These are phyloP conservation scores for Mycena alexandri DNA, from an alignment of 768 basidiomycete genomes.

Conservation along the genomic window DNA sequence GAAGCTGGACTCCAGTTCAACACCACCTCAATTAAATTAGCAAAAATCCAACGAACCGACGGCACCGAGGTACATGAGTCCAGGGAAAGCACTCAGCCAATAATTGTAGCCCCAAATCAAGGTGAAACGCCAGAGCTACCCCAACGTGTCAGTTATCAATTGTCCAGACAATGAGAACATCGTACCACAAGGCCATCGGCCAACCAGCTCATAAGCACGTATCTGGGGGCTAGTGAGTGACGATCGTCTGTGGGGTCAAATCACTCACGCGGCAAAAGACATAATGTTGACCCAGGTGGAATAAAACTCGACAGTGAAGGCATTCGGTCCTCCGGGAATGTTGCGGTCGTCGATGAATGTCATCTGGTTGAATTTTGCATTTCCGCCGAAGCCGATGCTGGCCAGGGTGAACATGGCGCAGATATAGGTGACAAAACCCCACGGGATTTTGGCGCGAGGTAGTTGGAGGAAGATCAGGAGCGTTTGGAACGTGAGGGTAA, in stretches of 20 bases:
- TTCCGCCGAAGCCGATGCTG: conserved; percentile 41
- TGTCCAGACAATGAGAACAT: too few relatives aligned
- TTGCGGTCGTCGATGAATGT: conserved; percentile 49
- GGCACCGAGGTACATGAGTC: conserved; percentile 17
- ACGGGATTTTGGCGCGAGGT: neutral
- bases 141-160: too few relatives aligned
- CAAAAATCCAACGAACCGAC: conserved; percentile 8
- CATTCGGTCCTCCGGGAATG: conserved; percentile 34
- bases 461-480: neutral
- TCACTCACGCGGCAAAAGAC: conserved; percentile 35
- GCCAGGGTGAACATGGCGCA: conserved; percentile 22
- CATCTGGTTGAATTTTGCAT: conserved; percentile 46
- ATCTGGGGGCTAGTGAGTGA: conserved; percentile 28
- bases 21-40: too few relatives aligned
- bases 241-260: too few relatives aligned
- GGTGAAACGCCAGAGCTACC: conserved; percentile 35
- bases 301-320: conserved; percentile 33
- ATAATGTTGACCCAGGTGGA: conserved; percentile 36
- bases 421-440: conserved; percentile 7
- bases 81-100: conserved; percentile 22
- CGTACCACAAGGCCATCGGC: conserved; percentile 41
- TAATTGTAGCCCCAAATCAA: conserved; percentile 23
- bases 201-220: conserved; percentile 47
- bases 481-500: conserved; percentile 4
- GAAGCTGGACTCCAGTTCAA: neutral